Percentiles rank a stretch among this genome's conserved stretches.
Evolutionary conservation across 805 yeast genomes (phyloP).

Genomic region (Ogataea degrootiae): DNA sequence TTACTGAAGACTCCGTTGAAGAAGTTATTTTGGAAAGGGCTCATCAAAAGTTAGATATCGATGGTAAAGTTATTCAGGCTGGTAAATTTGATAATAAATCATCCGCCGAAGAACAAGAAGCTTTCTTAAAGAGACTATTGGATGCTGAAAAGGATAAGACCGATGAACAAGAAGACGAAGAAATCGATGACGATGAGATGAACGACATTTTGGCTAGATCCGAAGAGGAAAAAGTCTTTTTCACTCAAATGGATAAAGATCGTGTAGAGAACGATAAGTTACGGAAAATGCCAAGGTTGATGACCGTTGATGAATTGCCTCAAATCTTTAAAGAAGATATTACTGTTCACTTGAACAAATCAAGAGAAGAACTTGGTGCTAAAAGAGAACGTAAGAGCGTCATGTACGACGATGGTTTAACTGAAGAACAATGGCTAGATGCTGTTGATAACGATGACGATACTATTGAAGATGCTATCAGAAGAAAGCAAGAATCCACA

Average conservation of each 20-base stretch:
- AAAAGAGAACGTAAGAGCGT: slow-evolving; percentile 62
- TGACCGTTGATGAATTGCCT: slow-evolving; percentile 71
- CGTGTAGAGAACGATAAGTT: slow-evolving; percentile 36
- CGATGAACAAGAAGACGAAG: slow-evolving; percentile 38
- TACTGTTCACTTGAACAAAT: slow-evolving; percentile 37
- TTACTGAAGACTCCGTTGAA: slow-evolving; percentile 78
- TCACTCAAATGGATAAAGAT: slow-evolving; percentile 57
- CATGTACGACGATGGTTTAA: slow-evolving; percentile 59
- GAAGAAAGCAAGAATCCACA: slow-evolving; percentile 42
- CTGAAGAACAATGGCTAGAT: slow-evolving; percentile 76
- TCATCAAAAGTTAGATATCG: slow-evolving; percentile 77
- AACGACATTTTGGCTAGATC: slow-evolving; percentile 67
- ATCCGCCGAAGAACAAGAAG: slow-evolving; percentile 84
- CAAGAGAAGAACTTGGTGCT: slow-evolving; percentile 43
- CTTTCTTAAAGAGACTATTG: slow-evolving; percentile 60
- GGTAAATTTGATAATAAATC: slow-evolving; percentile 87
- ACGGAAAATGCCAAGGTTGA: slow-evolving; percentile 42
- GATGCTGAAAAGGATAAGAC: slow-evolving; percentile 61
- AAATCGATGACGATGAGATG: slow-evolving; percentile 62
- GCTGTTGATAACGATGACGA: slow-evolving; percentile 74
- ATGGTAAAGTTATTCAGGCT: slow-evolving; percentile 86
- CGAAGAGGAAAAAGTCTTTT: slow-evolving; percentile 54
- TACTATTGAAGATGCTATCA: slow-evolving; percentile 54
- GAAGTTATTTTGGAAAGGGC: slow-evolving; percentile 81
- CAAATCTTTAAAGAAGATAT: slow-evolving; percentile 67